Evolutionary conservation across 2,329 filamentous ascomycete species (phyloP), one percentile per base, ranked within the genome.

Genomic region (Colletotrichum brevisporum): DNA sequence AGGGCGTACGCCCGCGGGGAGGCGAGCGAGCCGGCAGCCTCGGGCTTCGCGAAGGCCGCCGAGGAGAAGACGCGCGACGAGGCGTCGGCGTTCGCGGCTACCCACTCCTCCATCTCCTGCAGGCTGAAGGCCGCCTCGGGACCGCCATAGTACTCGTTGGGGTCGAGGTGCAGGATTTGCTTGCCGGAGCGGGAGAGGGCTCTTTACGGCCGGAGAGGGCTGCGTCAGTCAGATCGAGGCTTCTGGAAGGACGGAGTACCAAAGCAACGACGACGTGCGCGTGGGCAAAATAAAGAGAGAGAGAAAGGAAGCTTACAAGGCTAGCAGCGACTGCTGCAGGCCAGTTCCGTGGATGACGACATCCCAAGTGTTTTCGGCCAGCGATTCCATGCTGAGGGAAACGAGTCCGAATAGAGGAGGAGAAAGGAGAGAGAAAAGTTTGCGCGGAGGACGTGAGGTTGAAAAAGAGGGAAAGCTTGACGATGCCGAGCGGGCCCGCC

Each of bases 171-270:
- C 69, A 98, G 88, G 73, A 98, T 89, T 76, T 94, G 96, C 85
- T 97, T 97, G 78, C 91, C 91, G 71, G 94, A 97, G 77, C 95
- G 92, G 74, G 95, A 98, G 75, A 98, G 88, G 76, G 95, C 92
- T 87, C 95, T 98, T 87, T 78, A 83, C 69, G 72, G 72, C 67
- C 76, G 70, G 65, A 76, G 78, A 80, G 76, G 78, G 81, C 88
- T 91, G 82, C 80, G 90, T 94, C 89, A 93, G 91, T 93, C 89
- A 92, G 90, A 90, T 79, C 83, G 83, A 83, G 80, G 76, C 69
- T 70, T 71, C 64, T 62, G 48, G 67, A 72, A 58, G 59, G 47
- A 10, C 31, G 51, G 27, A 43, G 41, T 41, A 41, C 21, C 18
- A 54, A 69, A 56, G 61, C 69, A 53, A 71, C 65, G 64, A 55